phyloP scores from a whole-genome alignment of 352 stramenopile genomes.

The Pythium grandisporangium region DNA sequence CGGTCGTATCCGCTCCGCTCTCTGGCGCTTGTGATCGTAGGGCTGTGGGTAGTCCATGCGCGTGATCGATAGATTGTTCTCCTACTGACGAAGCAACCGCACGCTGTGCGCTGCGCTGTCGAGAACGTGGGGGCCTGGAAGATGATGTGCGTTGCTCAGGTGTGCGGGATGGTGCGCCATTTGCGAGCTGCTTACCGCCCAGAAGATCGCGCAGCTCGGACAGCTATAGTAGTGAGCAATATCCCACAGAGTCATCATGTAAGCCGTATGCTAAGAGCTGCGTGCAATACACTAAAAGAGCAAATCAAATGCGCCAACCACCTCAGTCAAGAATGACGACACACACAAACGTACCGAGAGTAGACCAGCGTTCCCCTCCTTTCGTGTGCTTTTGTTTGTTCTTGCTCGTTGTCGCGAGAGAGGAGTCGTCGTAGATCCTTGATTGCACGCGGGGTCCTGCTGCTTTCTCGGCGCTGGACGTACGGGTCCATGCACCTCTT shows the following conservation, averaged over 20 bases:
- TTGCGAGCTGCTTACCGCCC: conserved; percentile 16
- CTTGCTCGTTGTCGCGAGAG: not conserved
- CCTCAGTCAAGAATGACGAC: conserved; percentile 1
- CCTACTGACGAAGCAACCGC: not conserved
- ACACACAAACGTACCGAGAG: conserved; percentile 20
- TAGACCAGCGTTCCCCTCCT: conserved; percentile 21
- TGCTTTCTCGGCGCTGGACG: not conserved
- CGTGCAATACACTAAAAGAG: too few relatives aligned
- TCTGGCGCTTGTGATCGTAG: conserved; percentile 1
- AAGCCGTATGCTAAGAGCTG: not conserved
- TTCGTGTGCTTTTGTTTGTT: conserved; percentile 6
- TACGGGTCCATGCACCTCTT: not conserved
- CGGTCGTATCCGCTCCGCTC: conserved; percentile 1
- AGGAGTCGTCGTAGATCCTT: not conserved
- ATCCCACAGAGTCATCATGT: not conserved
- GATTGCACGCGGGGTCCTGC: not conserved
- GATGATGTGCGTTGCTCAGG: not conserved
- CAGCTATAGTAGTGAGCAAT: conserved; percentile 16
- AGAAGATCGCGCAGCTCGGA: conserved; percentile 37
- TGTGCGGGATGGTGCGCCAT: not conserved
- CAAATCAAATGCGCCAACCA: conserved; percentile 15
- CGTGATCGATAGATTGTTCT: conserved; percentile 4
- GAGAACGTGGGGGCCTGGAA: not conserved
- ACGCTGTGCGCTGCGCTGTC: too few relatives aligned
- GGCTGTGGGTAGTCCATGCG: not conserved